Conservation (phyloP, 2,329 filamentous ascomycete species). For the Penicillium sclerotigenum region DNA sequence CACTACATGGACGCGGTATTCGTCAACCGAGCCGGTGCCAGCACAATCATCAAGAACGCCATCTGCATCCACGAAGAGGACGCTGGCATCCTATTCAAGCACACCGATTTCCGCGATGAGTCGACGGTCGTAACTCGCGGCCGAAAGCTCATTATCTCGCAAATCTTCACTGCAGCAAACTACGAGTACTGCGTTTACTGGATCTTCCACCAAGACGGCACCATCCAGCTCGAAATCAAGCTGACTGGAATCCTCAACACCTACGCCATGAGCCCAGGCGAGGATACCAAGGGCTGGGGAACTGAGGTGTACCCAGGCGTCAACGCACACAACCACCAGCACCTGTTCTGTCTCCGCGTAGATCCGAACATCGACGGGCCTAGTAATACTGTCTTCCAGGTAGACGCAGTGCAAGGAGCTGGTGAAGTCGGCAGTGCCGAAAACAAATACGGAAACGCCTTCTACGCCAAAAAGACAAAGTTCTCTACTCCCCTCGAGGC, state of each 20-base stretch:
- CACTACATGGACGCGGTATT: conserved; percentile 89
- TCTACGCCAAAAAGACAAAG: conserved; percentile 80
- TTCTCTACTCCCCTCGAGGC: conserved; percentile 67
- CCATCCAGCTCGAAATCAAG: conserved; percentile 86
- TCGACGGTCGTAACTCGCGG: conserved; percentile 81
- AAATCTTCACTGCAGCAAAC: conserved; percentile 93
- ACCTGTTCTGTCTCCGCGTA: conserved; percentile 86
- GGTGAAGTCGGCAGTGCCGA: conserved; percentile 74
- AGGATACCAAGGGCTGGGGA: conserved; percentile 83
- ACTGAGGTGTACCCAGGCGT: conserved; percentile 88
- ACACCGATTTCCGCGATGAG: conserved; percentile 88
- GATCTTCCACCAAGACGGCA: conserved; percentile 90
- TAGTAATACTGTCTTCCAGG: conserved; percentile 79
- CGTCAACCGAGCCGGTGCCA: conserved; percentile 70
- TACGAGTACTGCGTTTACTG: conserved; percentile 90
- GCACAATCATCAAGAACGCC: conserved; percentile 83
- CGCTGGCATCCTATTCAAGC: conserved; percentile 86
- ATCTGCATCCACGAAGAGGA: conserved; percentile 97
- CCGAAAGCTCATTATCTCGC: conserved; percentile 80
- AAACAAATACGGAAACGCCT: conserved; percentile 88
- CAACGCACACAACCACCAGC: conserved; percentile 94
- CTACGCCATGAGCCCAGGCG: conserved; percentile 73
- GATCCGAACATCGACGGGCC: conserved; percentile 84
- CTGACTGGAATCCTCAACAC: conserved; percentile 92
- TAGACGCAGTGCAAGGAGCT: conserved; percentile 68